Base-by-base conservation (phyloP, 345 rosid species). In the Pistacia integerrima region DNA sequence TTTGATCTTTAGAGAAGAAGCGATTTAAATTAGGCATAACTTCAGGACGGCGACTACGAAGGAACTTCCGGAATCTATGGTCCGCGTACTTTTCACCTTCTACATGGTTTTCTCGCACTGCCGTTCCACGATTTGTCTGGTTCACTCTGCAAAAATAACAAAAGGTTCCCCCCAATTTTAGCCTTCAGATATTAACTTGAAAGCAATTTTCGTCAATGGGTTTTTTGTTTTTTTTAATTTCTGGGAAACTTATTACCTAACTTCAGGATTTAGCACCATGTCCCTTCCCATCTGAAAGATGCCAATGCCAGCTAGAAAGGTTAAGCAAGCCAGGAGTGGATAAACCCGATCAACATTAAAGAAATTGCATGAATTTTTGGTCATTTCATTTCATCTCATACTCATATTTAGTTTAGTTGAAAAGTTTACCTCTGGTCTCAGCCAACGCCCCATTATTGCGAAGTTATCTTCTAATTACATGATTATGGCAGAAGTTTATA, bases 311-410 rank as follows among this genome's bases (percentile, higher is more conserved):
- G 92, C 79, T 25, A 92, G 92, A 44, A 92, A 89, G 12, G 89
- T 77, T 97, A 93, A 88, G 9, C 97, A 93, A 64, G 87, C 98
- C 72, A 90, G 13, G 22, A 90, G 78, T 6, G 98, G 97, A 72
- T 85, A 94, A 16, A 94, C 88, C 97, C 89, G 76, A 4, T 52
- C 17, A 11, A 74, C 13, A 38, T 38, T 4, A 38, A 17, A 5
- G 8, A 36, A 63, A 10, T 38, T 6, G 41, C 41, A 38, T 38
- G 41, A 38, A 6, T 38, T 2, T 38, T 38, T 38, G 8, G 41
- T 38, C 41, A 38, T 38, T 38, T 38, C 7, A 4, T 38, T 38
- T 38, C n/a, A 16, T 17, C 18, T 16, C 44, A 13, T 38, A 6
- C 3, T 17, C 11, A 28, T 4, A 11, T 0, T 3, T 5, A 5